A percentile compares a stretch with the other conserved stretches of the same genome.
phyloP scores from a whole-genome alignment of 2,329 filamentous ascomycete genomes.

The Cadophora gregata region DNA sequence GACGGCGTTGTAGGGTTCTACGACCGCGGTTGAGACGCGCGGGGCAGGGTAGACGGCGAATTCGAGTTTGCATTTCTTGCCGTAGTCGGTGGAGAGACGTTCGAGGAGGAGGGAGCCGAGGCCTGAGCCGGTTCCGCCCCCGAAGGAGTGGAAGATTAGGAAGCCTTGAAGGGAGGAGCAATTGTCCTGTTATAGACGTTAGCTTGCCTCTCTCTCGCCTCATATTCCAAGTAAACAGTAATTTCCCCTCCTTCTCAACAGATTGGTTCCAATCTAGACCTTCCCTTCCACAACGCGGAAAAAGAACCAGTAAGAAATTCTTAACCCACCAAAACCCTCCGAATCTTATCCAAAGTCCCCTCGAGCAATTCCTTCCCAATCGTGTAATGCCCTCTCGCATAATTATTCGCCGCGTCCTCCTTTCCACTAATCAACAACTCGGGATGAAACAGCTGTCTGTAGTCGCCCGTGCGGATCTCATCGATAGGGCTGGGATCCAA shows the following conservation, averaged over 20 bases:
- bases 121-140: slow-evolving; percentile 70
- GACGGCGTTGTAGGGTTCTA: slow-evolving; percentile 71
- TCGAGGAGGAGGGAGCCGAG: slow-evolving; percentile 70
- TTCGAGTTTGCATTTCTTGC: slow-evolving; percentile 72
- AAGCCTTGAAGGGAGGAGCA: slow-evolving; percentile 71
- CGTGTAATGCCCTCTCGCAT: slow-evolving; percentile 72
- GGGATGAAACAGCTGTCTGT: slow-evolving; percentile 69
- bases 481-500: slow-evolving; percentile 71
- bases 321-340: slow-evolving; percentile 62
- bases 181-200: slow-evolving; percentile 55
- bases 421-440: slow-evolving; percentile 71
- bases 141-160: slow-evolving; percentile 72
- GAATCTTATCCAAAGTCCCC: slow-evolving; percentile 67
- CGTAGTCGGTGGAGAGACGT: slow-evolving; percentile 67
- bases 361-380: slow-evolving; percentile 72
- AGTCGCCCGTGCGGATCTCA: slow-evolving; percentile 68
- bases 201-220: background rate
- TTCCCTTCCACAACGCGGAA: background rate
- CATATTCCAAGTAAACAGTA: background rate
- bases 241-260: too few species aligned
- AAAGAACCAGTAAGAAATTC: background rate
- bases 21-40: slow-evolving; percentile 68
- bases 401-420: slow-evolving; percentile 74
- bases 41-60: slow-evolving; percentile 71
- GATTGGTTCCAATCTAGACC: too few species aligned